Evolutionary conservation across 2,329 filamentous ascomycete genomes (phyloP), one percentile per base, ranked within the genome.

Genomic region (Fusarium napiforme): DNA sequence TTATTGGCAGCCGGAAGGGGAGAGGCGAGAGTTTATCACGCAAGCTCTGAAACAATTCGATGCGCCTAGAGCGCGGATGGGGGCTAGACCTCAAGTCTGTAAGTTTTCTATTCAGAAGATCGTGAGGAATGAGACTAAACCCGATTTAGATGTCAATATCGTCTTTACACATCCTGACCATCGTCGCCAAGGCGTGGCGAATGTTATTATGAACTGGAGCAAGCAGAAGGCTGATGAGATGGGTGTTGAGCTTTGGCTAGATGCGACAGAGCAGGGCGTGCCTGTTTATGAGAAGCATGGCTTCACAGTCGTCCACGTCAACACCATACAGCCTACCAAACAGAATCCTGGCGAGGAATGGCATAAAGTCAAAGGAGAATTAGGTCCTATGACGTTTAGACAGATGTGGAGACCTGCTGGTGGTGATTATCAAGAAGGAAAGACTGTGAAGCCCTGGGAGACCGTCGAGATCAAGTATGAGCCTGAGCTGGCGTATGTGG

Each of bases 231-330:
- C 75, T 21, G 75, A 76, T 19, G 72, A 76, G 43, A 69, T 77
- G 75, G 75, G 73, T 2, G 69, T 76, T 5, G 75, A 77, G 34
- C 72, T 77, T 28, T 77, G 75, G 75, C 57, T 77, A 0, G 75
- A 76, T 46, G 70, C 75, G 2, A 77, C 74, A 11, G 64, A 75
- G 28, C 69, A 68, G 6, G 75, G 75, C 0, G 69, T 77, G 1
- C 71, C 74, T 5, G 70, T 77, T 7, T 77, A 77, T 36, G 42
- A 71, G 28, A 77, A 73, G 45, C 75, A 77, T n/a, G 73, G 74
- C 10, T 75, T 77, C 60, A 57, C 61, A 2, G 58, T 77, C 1
- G 67, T 75, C 34, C 53, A 69, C 15, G 57, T 69, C 39, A 75
- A 73, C 26, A 58, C 36, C 3, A 7, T 70, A 9, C 43, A 53